These are phyloP conservation scores for Acanthamoeba triangularis DNA, from an alignment of 208 protist genomes.

Conservation along the genomic window DNA sequence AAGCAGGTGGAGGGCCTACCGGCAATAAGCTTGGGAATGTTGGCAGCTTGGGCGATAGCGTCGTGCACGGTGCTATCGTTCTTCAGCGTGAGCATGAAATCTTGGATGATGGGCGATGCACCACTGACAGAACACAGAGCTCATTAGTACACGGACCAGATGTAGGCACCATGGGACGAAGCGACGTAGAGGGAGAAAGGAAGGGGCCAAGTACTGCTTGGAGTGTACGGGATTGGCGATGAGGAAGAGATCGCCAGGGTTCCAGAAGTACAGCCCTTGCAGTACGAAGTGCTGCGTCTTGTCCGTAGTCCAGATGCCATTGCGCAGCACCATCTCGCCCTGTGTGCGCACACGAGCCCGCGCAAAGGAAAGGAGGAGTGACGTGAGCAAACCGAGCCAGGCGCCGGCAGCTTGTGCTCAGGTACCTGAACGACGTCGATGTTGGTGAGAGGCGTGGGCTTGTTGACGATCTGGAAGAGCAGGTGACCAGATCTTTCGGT, in stretches of 20 bases:
- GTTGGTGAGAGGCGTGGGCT: slow-evolving; percentile 48
- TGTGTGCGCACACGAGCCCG: not conserved
- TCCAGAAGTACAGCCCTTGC: slow-evolving; percentile 81
- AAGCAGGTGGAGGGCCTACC: not conserved
- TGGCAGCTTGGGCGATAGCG: slow-evolving; percentile 22
- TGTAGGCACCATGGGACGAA: not conserved
- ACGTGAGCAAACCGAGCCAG: not conserved
- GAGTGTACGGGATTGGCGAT: slow-evolving; percentile 60
- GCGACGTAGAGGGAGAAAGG: not conserved
- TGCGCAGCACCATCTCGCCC: slow-evolving; percentile 77
- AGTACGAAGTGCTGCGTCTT: slow-evolving; percentile 46
- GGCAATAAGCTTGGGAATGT: slow-evolving; percentile 37
- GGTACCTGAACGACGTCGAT: slow-evolving; percentile 55
- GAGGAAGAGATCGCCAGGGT: slow-evolving; percentile 71
- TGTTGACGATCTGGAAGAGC: slow-evolving; percentile 57
- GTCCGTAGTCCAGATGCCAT: slow-evolving; percentile 79
- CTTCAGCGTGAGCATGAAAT: slow-evolving; percentile 54
- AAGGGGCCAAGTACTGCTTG: slow-evolving; percentile 26
- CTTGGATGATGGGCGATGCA: slow-evolving; percentile 1
- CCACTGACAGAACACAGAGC: not conserved
- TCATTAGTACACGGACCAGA: not conserved
- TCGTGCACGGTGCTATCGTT: slow-evolving; percentile 55
- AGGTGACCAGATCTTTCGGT: slow-evolving; percentile 59
- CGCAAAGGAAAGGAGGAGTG: not conserved
- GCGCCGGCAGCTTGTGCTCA: not conserved